These are phyloP conservation scores for Naganishia cerealis DNA, from an alignment of 1,284 basidiomycete genomes.

Conservation along the genomic window DNA sequence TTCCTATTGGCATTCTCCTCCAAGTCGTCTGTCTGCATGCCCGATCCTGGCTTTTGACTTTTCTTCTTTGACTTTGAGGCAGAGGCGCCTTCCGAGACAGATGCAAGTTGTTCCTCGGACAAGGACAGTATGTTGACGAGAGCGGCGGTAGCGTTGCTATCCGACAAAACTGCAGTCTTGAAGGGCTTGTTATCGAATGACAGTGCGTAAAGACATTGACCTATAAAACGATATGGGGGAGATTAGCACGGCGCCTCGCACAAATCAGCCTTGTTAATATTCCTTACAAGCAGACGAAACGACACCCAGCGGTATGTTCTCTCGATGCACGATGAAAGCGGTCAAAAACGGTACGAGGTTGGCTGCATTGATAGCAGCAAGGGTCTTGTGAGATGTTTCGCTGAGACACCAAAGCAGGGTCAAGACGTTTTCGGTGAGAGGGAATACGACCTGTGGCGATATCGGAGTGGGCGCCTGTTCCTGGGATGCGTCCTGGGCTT, in stretches of 20 bases:
- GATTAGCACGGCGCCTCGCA: constrained; percentile 23
- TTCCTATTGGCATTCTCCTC: constrained; percentile 41
- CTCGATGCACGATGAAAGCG: constrained; percentile 72
- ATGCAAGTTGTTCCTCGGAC: constrained; percentile 43
- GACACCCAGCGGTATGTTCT: constrained; percentile 66
- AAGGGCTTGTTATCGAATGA: constrained; percentile 80
- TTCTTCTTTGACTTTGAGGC: constrained; percentile 34
- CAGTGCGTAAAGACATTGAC: constrained; percentile 84
- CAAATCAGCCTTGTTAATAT: constrained; percentile 56
- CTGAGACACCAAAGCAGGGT: constrained; percentile 89
- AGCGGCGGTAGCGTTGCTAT: constrained; percentile 67
- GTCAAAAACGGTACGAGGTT: constrained; percentile 74
- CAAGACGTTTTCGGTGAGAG: constrained; percentile 85
- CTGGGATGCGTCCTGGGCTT: constrained; percentile 28
- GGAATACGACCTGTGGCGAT: constrained; percentile 70
- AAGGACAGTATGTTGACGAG: constrained; percentile 52
- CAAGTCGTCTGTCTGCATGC: constrained; percentile 41
- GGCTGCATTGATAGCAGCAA: constrained; percentile 78
- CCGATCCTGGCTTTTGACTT: constrained; percentile 37
- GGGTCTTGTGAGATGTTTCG: constrained; percentile 86
- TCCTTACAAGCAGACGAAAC: constrained; percentile 64
- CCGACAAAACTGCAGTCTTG: constrained; percentile 63
- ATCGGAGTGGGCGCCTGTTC: constrained; percentile 60
- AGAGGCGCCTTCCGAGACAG: constrained; percentile 41
- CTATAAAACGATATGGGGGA: constrained; percentile 52